phyloP scores from a whole-genome alignment of 192 early-diverging fungal species.

The Borealophlyctis nickersoniae region DNA sequence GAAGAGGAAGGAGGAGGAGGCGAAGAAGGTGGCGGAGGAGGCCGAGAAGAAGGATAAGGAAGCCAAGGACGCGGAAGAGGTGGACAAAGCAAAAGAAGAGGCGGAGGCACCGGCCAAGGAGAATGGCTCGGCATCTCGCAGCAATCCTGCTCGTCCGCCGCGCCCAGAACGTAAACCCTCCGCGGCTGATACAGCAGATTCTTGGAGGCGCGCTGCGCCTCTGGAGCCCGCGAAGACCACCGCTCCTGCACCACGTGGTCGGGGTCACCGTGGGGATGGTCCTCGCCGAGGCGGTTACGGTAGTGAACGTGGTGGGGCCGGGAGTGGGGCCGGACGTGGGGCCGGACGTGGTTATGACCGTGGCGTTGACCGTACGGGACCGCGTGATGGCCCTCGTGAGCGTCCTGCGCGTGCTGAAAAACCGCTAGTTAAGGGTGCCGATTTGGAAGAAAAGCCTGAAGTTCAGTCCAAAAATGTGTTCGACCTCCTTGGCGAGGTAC shows the following conservation, averaged over 20 bases:
- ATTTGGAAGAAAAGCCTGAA: slow-evolving; percentile 19
- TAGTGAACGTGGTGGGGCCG: slow-evolving; percentile 1
- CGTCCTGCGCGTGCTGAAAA: slow-evolving; percentile 8
- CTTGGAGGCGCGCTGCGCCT: slow-evolving; percentile 26
- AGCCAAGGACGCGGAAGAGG: neutral
- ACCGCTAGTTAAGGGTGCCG: too few species aligned
- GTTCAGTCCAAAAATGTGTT: slow-evolving; percentile 28
- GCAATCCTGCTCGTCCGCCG: neutral
- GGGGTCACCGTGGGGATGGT: slow-evolving; percentile 18
- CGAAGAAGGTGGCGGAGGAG: slow-evolving; percentile 1
- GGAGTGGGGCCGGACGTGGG: neutral
- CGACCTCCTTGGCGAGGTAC: slow-evolving; percentile 27
- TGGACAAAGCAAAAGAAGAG: neutral
- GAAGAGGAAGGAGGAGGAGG: neutral
- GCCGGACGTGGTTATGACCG: neutral
- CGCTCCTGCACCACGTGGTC: slow-evolving; percentile 11
- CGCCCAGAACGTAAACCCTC: neutral
- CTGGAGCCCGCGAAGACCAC: slow-evolving; percentile 18
- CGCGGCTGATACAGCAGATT: slow-evolving; percentile 14
- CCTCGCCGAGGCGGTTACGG: neutral
- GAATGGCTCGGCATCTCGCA: slow-evolving; percentile 1
- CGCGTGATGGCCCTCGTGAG: neutral
- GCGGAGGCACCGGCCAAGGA: neutral
- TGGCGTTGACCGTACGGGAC: neutral
- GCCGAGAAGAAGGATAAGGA: slow-evolving; percentile 8